Evolutionary conservation across 106 monocot species (phyloP).

Genomic region (Agapanthus africanus): DNA sequence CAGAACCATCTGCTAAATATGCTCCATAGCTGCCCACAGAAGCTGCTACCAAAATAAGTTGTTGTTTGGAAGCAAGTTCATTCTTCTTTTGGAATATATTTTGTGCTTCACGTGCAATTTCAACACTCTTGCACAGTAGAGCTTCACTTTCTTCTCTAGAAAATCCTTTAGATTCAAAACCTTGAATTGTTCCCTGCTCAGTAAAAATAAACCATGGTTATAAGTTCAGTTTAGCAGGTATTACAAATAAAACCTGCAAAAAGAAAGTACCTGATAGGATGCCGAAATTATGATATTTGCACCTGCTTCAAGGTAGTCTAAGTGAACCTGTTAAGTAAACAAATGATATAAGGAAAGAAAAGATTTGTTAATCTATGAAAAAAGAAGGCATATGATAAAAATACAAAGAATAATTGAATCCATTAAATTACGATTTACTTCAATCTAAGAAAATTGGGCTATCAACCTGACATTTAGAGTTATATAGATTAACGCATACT

Average conservation of each 20-base stretch:
- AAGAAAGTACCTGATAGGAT: slow-evolving; percentile 69
- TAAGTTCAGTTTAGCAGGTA: neutral
- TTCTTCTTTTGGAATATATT: slow-evolving; percentile 29
- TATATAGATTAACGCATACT: too few relatives aligned
- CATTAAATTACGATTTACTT: neutral
- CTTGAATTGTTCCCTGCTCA: slow-evolving; percentile 75
- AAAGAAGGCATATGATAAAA: neutral
- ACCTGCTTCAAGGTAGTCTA: slow-evolving; percentile 85
- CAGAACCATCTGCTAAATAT: slow-evolving; percentile 93
- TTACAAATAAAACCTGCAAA: neutral
- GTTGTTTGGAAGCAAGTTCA: slow-evolving; percentile 4
- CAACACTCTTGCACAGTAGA: slow-evolving; percentile 59
- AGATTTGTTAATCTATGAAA: neutral
- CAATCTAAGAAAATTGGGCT: neutral
- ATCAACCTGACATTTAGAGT: neutral
- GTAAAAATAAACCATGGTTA: neutral
- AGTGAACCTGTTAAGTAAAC: slow-evolving; percentile 54
- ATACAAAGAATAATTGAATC: neutral
- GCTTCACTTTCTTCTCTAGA: slow-evolving; percentile 63
- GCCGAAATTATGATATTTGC: slow-evolving; percentile 69
- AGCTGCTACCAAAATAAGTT: slow-evolving; percentile 63
- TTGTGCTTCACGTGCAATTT: slow-evolving; percentile 75
- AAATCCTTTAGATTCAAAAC: slow-evolving; percentile 69
- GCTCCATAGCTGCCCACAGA: slow-evolving; percentile 85
- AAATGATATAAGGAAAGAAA: neutral